Base-by-base conservation (phyloP, 768 basidiomycete species). In the Cystofilobasidium capitatum region DNA sequence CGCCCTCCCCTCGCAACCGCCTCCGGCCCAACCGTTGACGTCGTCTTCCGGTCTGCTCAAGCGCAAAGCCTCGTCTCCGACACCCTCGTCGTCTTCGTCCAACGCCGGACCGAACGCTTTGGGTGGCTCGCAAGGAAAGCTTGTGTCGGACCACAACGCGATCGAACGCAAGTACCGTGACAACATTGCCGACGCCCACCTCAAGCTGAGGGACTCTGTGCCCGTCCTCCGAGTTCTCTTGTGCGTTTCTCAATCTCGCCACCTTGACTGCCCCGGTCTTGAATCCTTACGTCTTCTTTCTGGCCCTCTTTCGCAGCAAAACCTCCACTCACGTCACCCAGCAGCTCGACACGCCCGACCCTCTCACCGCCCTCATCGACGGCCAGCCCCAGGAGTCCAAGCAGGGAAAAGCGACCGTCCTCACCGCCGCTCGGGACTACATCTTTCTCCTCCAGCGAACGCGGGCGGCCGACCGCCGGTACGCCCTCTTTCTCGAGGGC, bases 141-240 rank as follows among this genome's bases (percentile, higher is more conserved):
- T 35, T 3, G 62, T 63, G 36, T 65, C 64, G 57, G 64, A 69
- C 62, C 68, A 69, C 40, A 69, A 69, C 44, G 68, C 68, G 2
- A 69, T 69, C 35, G 68, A 69, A 37, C 62, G 68, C 31, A 69
- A 69, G 44, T 69, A 69, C 26, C 33, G 68, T 3, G 68, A 69
- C 55, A 64, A 64, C 44, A 69, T 69, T 37, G 31, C 37, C 44
- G 68, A 69, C 39, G 68, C 55, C 55, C 16, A 55, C 51, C 12
- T 55, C 51, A 55, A 55, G 51, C 62, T 69, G 4, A 40, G 68
- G 3, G 68, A 69, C 51, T 58, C 68, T 8, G 68, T 69, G 22
- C 68, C 68, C 22, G 68, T 69, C 31, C 57, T 69, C 14, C 62
- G 68, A 2, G 68, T 61, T 0, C 62, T 69, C 26, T 69, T 69